Percentiles rank a stretch among this genome's conserved stretches.
Conservation (phyloP, 2,329 filamentous ascomycete species). For the Zymoseptoria ardabiliae region DNA sequence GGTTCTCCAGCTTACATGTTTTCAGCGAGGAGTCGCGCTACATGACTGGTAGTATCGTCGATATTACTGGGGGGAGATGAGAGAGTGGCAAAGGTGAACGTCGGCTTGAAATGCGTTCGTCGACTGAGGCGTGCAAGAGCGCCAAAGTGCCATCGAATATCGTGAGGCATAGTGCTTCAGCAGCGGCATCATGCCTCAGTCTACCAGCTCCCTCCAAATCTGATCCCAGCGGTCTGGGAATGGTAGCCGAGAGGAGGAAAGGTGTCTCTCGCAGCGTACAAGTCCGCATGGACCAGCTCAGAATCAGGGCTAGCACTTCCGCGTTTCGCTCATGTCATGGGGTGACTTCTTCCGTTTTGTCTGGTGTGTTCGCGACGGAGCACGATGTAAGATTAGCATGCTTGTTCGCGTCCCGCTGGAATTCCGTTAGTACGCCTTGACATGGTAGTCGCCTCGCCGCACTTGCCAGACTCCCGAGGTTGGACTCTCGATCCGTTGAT, state of each 20-base stretch:
- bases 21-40: conserved; percentile 37
- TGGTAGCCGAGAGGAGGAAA: too few species aligned
- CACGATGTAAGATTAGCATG: conserved; percentile 32
- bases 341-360: conserved; percentile 34
- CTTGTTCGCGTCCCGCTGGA: conserved; percentile 30
- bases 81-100: background rate
- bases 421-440: conserved; percentile 1
- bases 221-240: too few species aligned
- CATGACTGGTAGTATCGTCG: conserved; percentile 42
- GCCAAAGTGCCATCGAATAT: background rate
- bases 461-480: conserved; percentile 30
- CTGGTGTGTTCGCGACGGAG: conserved; percentile 27
- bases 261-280: too few species aligned
- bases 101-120: background rate
- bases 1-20: background rate
- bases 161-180: too few species aligned
- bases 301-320: too few species aligned
- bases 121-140: background rate
- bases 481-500: conserved; percentile 26
- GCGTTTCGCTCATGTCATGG: background rate
- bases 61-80: conserved; percentile 39
- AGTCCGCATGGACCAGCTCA: too few species aligned
- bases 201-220: too few species aligned
- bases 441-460: background rate
- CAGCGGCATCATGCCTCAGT: too few species aligned